These are phyloP conservation scores for Saccharomycopsis fermentans DNA, from an alignment of 805 yeast species.

Conservation along the genomic window DNA sequence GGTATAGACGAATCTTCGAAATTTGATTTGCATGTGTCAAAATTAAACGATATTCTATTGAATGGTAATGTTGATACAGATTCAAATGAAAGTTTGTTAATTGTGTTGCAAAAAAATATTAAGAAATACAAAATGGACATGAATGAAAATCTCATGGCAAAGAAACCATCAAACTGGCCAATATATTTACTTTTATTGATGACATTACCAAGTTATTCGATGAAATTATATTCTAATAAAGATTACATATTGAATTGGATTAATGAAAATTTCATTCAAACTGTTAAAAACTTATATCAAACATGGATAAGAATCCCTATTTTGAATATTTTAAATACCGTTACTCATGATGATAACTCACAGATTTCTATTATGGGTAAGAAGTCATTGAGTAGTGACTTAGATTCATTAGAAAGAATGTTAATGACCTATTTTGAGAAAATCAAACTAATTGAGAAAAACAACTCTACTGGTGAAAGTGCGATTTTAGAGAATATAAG, in stretches of 20 bases:
- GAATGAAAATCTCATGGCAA: background rate
- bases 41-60: background rate
- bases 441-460: slow-evolving; percentile 29
- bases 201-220: background rate
- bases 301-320: slow-evolving; percentile 84
- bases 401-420: slow-evolving; percentile 80
- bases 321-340: slow-evolving; percentile 59
- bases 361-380: slow-evolving; percentile 70
- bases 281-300: slow-evolving; percentile 52
- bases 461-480: slow-evolving; percentile 15
- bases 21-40: background rate
- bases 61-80: background rate
- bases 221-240: background rate
- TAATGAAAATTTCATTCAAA: slow-evolving; percentile 48
- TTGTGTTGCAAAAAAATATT: background rate
- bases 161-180: background rate
- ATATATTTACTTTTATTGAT: background rate
- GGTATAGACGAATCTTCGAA: slow-evolving; percentile 10
- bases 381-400: slow-evolving; percentile 67
- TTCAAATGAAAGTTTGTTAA: background rate
- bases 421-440: slow-evolving; percentile 47
- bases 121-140: background rate
- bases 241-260: slow-evolving; percentile 42
- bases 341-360: slow-evolving; percentile 72
- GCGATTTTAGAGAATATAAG: slow-evolving; percentile 27